A percentile compares a stretch with the other conserved stretches of the same genome.
Conservation (phyloP, 768 basidiomycete genomes). For the Boletus coccyginus region DNA sequence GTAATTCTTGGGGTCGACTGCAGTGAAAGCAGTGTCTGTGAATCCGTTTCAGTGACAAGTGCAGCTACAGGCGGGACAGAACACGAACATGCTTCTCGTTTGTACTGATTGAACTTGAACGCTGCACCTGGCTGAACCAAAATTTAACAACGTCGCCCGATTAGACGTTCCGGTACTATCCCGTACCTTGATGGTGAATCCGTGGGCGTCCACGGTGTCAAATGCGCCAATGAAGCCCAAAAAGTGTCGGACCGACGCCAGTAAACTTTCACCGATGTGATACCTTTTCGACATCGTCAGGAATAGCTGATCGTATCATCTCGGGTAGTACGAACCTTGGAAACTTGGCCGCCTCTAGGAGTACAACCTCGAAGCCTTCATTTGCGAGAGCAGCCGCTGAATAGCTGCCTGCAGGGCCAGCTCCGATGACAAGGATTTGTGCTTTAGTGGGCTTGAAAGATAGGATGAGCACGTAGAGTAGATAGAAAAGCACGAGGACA, state of each 20-base stretch:
- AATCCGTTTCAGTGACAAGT: background rate
- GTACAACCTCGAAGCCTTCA: constrained; percentile 9
- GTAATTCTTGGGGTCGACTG: background rate
- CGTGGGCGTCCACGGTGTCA: constrained; percentile 1
- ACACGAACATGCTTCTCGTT: constrained; percentile 12
- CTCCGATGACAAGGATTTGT: constrained; percentile 12
- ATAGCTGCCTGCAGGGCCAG: constrained; percentile 14
- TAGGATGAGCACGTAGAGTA: too few relatives aligned
- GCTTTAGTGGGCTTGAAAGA: too few relatives aligned
- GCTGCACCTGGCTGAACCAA: constrained; percentile 5
- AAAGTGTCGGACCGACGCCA: constrained; percentile 8
- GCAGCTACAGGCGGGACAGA: too few relatives aligned
- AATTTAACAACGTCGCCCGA: background rate
- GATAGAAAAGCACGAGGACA: too few relatives aligned
- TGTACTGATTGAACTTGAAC: constrained; percentile 12
- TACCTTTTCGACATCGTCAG: constrained; percentile 3
- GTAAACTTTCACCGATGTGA: constrained; percentile 16
- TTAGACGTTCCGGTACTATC: too few relatives aligned
- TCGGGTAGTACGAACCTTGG: constrained; percentile 6
- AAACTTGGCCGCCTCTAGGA: constrained; percentile 11
- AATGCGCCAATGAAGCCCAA: constrained; percentile 10
- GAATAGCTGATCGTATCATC: background rate
- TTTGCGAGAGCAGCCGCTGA: constrained; percentile 4
- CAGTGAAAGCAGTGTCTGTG: constrained; percentile 6
- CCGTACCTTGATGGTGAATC: constrained; percentile 11